phyloP scores from a whole-genome alignment of 257 asterid genomes.

The Capsicum rhomboideum region DNA sequence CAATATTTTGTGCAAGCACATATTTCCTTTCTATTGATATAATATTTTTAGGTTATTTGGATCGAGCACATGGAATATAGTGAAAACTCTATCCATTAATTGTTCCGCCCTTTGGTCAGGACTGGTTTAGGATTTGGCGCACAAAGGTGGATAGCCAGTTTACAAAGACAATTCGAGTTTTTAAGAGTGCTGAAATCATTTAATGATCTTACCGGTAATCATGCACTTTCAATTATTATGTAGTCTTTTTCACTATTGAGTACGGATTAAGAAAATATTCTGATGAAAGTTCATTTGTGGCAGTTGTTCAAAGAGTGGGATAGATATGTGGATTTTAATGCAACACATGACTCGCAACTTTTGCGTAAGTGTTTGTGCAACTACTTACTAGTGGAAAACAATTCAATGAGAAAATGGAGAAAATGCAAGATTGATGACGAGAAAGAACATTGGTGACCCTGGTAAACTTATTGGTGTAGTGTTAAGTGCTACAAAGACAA shows the following conservation, averaged over 20 bases:
- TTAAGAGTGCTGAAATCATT: constrained; percentile 32
- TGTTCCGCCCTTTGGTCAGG: constrained; percentile 49
- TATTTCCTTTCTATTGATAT: not conserved
- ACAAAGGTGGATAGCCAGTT: constrained; percentile 58
- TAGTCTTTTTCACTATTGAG: not conserved
- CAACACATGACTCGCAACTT: constrained; percentile 73
- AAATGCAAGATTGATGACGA: constrained; percentile 41
- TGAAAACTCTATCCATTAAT: constrained; percentile 34
- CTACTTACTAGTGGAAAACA: constrained; percentile 58
- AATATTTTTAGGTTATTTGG: constrained; percentile 62
- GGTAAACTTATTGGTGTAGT: constrained; percentile 70
- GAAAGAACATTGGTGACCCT: constrained; percentile 41
- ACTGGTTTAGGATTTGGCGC: constrained; percentile 89
- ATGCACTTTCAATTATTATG: constrained; percentile 26
- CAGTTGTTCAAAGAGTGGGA: constrained; percentile 48
- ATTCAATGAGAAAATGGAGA: constrained; percentile 37
- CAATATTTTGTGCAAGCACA: not conserved
- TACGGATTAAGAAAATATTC: not conserved
- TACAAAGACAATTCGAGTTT: constrained; percentile 52
- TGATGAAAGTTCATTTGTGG: not conserved
- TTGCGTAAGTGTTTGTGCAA: constrained; percentile 54
- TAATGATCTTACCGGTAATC: constrained; percentile 24
- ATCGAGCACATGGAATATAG: constrained; percentile 70
- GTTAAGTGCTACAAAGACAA: constrained; percentile 61
- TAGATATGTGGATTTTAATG: constrained; percentile 51